A percentile compares a stretch with the other conserved stretches of the same genome.
Evolutionary conservation across 1,284 basidiomycete genomes (phyloP).

Genomic region (Ceraceosorus bombacis): DNA sequence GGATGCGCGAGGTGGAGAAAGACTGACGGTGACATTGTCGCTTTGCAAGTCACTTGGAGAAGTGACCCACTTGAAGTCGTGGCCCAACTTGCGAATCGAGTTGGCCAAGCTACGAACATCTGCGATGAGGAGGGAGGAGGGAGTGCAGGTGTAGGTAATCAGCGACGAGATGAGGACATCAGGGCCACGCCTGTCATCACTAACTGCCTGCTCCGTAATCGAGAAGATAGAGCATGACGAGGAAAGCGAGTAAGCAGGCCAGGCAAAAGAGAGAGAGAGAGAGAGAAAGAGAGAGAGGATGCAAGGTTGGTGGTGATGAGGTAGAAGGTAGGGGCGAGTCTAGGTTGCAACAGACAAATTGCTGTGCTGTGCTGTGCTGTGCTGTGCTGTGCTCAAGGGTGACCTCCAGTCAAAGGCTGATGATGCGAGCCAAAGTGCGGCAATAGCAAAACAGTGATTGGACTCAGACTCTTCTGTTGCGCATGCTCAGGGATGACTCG

Average conservation of each 20-base stretch:
- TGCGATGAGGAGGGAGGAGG: conserved; percentile 4
- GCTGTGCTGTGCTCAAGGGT: too few species aligned
- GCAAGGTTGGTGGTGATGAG: not conserved
- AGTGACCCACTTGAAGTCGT: conserved; percentile 83
- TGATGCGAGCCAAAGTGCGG: too few species aligned
- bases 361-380: too few species aligned
- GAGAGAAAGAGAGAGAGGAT: not conserved
- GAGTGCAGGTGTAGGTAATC: not conserved
- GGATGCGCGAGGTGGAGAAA: not conserved
- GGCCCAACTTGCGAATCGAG: conserved; percentile 76
- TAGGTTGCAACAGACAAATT: too few species aligned
- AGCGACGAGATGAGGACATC: not conserved
- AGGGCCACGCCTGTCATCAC: conserved; percentile 8
- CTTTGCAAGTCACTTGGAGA: conserved; percentile 65
- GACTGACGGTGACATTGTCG: conserved; percentile 74
- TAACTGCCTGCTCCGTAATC: conserved; percentile 47
- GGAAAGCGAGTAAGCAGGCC: conserved; percentile 39
- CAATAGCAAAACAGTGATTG: too few species aligned
- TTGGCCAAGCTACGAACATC: conserved; percentile 64
- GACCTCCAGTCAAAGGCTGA: too few species aligned
- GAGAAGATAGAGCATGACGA: conserved; percentile 45
- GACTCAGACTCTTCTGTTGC: too few species aligned
- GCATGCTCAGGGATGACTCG: too few species aligned
- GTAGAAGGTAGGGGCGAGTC: not conserved
- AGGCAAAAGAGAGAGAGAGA: not conserved